Evolutionary conservation across 371 early-diverging fungal species (phyloP).

Genomic region (Mucor sp.): DNA sequence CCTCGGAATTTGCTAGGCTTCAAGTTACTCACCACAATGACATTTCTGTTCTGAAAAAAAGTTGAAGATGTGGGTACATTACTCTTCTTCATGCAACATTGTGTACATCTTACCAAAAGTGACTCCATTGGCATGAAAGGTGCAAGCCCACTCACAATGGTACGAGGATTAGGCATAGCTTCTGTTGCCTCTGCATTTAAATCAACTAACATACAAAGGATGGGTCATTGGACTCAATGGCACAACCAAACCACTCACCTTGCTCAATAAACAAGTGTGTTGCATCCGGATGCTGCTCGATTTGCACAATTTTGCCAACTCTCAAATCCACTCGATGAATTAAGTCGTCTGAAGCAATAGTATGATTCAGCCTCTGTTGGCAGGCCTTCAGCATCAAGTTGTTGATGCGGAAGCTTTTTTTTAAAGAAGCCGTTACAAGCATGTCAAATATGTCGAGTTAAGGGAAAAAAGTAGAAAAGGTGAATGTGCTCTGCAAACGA

Average conservation of each 20-base stretch:
- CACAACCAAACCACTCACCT: slow-evolving; percentile 27
- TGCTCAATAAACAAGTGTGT: slow-evolving; percentile 78
- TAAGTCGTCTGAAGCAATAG: slow-evolving; percentile 39
- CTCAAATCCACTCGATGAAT: slow-evolving; percentile 69
- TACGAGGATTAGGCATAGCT: slow-evolving; percentile 51
- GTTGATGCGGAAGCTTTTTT: neutral
- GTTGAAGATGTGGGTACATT: neutral
- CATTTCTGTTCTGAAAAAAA: slow-evolving; percentile 35
- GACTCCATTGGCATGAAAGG: slow-evolving; percentile 56
- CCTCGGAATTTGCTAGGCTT: slow-evolving; percentile 66
- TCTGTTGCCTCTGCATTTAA: slow-evolving; percentile 47
- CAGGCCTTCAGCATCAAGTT: neutral
- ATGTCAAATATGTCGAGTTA: neutral
- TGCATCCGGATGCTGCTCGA: slow-evolving; percentile 72
- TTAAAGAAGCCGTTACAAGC: neutral
- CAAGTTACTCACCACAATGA: slow-evolving; percentile 61
- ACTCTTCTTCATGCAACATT: neutral
- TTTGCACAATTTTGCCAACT: slow-evolving; percentile 73
- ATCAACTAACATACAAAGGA: slow-evolving; percentile 1
- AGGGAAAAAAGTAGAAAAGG: neutral
- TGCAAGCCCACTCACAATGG: slow-evolving; percentile 81
- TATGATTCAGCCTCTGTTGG: neutral
- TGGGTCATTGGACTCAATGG: neutral
- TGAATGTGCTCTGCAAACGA: neutral
- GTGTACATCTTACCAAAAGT: slow-evolving; percentile 28